phyloP scores from a whole-genome alignment of 129 eudicot species.

The Tagetes erecta region DNA sequence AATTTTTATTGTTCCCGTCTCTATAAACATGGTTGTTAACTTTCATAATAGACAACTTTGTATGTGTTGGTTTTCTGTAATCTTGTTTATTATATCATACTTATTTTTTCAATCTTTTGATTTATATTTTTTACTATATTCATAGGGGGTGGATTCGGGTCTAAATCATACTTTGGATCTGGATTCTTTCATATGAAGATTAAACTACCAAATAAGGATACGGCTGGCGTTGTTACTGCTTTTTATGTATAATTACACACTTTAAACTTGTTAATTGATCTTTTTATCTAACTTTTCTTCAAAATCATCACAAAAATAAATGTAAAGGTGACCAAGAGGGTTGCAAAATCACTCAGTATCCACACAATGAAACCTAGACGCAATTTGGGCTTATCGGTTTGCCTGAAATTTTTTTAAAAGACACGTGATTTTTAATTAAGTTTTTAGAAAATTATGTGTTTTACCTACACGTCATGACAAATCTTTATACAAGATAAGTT shows the following conservation, averaged over 20 bases:
- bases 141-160: slow-evolving; percentile 74
- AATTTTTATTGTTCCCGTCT: background rate
- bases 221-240: slow-evolving; percentile 78
- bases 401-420: background rate
- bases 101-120: background rate
- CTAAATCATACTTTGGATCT: slow-evolving; percentile 62
- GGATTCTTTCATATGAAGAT: slow-evolving; percentile 75
- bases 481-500: background rate
- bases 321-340: background rate
- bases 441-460: no score
- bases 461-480: background rate
- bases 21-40: background rate
- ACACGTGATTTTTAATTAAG: background rate
- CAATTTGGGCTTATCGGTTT: background rate
- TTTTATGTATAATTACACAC: slow-evolving; percentile 47
- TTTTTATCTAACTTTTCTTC: background rate
- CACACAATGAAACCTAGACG: background rate
- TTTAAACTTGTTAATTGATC: slow-evolving; percentile 1
- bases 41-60: background rate
- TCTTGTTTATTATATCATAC: background rate
- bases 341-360: background rate
- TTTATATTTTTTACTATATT: background rate
- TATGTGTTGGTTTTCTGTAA: no score
- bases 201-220: slow-evolving; percentile 56
- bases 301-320: background rate